Evolutionary conservation across 2,329 filamentous ascomycete species (phyloP).

Genomic region (Pyrenophora tritici-repentis): DNA sequence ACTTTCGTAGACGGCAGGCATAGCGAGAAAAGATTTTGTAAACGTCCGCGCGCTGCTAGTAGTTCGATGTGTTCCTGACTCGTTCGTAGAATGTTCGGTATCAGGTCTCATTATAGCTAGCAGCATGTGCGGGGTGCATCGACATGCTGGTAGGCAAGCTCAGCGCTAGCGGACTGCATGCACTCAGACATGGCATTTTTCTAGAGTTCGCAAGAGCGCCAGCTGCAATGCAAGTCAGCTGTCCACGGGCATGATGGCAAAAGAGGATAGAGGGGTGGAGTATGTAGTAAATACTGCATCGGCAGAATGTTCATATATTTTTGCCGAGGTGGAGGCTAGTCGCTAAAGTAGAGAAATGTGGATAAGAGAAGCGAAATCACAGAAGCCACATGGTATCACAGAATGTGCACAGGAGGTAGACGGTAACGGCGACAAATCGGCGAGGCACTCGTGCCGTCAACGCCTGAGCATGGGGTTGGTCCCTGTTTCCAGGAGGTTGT

Average conservation of each 20-base stretch:
- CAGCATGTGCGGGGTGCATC: no score
- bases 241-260: slow-evolving; percentile 20
- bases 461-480: neutral
- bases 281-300: neutral
- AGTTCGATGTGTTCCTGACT: no score
- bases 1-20: no score
- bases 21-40: no score
- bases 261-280: slow-evolving; percentile 16
- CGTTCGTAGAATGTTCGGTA: slow-evolving; percentile 13
- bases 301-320: slow-evolving; percentile 8
- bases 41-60: no score
- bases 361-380: slow-evolving; percentile 1
- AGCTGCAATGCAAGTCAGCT: slow-evolving; percentile 15
- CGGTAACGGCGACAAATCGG: slow-evolving; percentile 9
- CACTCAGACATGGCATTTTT: neutral
- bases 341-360: slow-evolving; percentile 14
- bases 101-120: slow-evolving; percentile 1
- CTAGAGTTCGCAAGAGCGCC: neutral
- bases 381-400: slow-evolving; percentile 14
- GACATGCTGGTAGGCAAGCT: no score
- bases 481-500: slow-evolving; percentile 31
- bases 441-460: neutral
- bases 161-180: neutral
- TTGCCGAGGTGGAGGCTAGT: slow-evolving; percentile 8
- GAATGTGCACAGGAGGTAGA: neutral